Base-by-base conservation (phyloP, 805 yeast species). In the Hagleromyces aurorensis region DNA sequence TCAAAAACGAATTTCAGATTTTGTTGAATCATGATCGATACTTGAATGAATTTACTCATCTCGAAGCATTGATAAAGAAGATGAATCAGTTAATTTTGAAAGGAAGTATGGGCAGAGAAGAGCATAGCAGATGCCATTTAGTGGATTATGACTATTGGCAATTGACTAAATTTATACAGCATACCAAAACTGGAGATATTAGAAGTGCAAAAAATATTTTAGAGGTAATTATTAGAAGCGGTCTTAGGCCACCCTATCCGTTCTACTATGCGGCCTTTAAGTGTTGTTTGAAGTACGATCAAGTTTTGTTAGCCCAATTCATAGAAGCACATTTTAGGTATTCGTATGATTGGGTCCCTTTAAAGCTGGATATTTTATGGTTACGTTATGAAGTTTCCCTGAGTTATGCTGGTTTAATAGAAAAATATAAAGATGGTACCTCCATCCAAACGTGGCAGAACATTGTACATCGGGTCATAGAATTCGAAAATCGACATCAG, bases 331-430 rank as follows among this genome's bases (percentile, higher is more conserved):
- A 40, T 17, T 23, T 46, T 14, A 26, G 33, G 12, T 36, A 38
- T 3, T 28, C 34, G 14, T 39, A 32, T 21, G 37, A 36, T 11
- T 26, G 30, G 5, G 23, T 41, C 8, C 56, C 55, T 1, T 17
- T 44, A n/a, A 50, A 48, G 21, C 26, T 46, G 4, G 44, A 44
- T 8, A 42, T 50, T 8, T 25, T 51, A 7, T 46, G 49, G 50
- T 30, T 50, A 16, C 36, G 43, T 21, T 30, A 41, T 14, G 39
- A 39, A 13, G 27, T 39, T 14, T 6, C 27, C n/a, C 23, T 21
- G 8, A 23, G 31, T 17, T 28, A 36, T 18, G 24, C 26, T 14
- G 15, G 32, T 11, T 18, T 27, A 6, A 27, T 25, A 12, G 23
- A 26, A 10, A 15, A 21, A 23, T n/a, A n/a, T n/a, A 13, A 22